Base-by-base conservation (phyloP, 2,329 filamentous ascomycete genomes). In the Alternaria arborescens region DNA sequence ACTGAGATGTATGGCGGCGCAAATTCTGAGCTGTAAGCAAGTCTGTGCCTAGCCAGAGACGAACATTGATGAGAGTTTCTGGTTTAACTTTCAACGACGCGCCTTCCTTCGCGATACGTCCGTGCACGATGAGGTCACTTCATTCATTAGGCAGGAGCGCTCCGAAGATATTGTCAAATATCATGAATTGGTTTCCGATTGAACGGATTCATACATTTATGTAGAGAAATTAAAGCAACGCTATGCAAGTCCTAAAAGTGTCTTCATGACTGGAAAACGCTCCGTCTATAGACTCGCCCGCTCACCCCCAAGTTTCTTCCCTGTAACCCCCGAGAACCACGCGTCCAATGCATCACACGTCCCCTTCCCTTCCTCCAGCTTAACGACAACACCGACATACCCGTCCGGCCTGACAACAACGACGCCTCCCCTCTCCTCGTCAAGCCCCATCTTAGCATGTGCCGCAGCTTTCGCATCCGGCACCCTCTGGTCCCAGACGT, bases 401-500 rank as follows among this genome's bases (percentile, higher is more conserved):
- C 93, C 93, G 77, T 97, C 93, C 0, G 94, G 93, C 44, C 93
- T 83, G 8, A 96, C 91, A 10, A 97, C 90, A 2, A 96, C 89
- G 2, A 97, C 86, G 58, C 90, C 93, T 11, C 93, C 93, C 62
- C 82, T 85, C 62, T 91, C 87, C 71, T 90, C 83, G 65, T 90
- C 86, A 26, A 97, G 77, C 0, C 94, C 94, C 84, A 97, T 90
- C 84, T 97, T 97, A 42, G 89, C 89, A 78, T 97, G 94, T 5
- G 92, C 92, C 3, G 91, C 85, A 5, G 90, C 92, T 68, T 84
- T 84, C 1, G 91, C 89, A 20, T 89, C 83, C 0, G 90, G 88
- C 1, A 92, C 89, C 7, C 87, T 84, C 43, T 85, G 82, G 74
- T 95, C 91, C 82, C 87, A 89, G 48, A 91, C 84, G 77, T 97